phyloP scores from a whole-genome alignment of 2,329 filamentous ascomycete genomes.

The Ascochyta rabiei region DNA sequence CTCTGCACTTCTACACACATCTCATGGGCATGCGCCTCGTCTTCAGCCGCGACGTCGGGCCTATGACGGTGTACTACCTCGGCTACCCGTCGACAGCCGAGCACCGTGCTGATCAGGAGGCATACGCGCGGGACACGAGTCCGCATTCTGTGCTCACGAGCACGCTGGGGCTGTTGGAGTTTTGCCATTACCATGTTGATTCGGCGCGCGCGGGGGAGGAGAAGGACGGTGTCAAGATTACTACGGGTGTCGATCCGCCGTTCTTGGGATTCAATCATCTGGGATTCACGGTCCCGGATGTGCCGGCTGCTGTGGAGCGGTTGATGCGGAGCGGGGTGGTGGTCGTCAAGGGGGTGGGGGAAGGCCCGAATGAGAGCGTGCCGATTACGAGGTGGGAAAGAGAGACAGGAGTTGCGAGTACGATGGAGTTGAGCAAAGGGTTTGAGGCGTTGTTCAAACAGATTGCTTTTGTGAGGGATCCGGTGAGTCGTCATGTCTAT shows the following conservation, averaged over 20 bases:
- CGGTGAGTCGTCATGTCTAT: neutral
- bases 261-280: slow-evolving; percentile 43
- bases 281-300: slow-evolving; percentile 45
- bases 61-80: slow-evolving; percentile 46
- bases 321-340: slow-evolving; percentile 34
- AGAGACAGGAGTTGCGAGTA: neutral
- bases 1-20: slow-evolving; percentile 42
- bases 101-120: neutral
- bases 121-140: neutral
- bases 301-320: slow-evolving; percentile 28
- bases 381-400: slow-evolving; percentile 1
- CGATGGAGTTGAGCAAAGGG: neutral
- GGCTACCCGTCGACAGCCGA: neutral
- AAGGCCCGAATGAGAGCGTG: slow-evolving; percentile 26
- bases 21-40: slow-evolving; percentile 43
- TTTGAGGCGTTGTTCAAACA: neutral
- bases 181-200: neutral
- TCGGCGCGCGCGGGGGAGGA: too few species aligned
- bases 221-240: too few species aligned
- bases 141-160: neutral
- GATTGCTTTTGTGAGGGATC: neutral
- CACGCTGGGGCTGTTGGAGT: neutral
- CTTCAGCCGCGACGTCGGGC: slow-evolving; percentile 44
- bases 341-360: slow-evolving; percentile 18
- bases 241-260: slow-evolving; percentile 12